A percentile compares a stretch with the other conserved stretches of the same genome.
phyloP scores from a whole-genome alignment of 176 grass and related monocot genomes.

The Aechmea fasciata region DNA sequence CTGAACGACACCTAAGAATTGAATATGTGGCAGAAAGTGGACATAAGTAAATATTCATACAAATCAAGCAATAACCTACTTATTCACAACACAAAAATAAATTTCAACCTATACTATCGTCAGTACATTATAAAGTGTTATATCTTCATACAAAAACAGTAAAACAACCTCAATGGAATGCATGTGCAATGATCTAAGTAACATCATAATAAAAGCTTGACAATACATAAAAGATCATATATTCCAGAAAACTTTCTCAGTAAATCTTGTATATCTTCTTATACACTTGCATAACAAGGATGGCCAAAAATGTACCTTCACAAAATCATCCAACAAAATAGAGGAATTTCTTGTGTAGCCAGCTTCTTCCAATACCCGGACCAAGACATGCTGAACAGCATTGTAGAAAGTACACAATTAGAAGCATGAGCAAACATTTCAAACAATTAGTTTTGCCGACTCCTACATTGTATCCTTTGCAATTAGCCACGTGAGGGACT shows the following conservation, averaged over 20 bases:
- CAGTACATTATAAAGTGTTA: too few relatives aligned
- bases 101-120: too few relatives aligned
- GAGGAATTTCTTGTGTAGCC: constrained; percentile 50
- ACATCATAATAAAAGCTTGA: background rate
- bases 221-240: background rate
- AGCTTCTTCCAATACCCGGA: constrained; percentile 62
- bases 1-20: too few relatives aligned
- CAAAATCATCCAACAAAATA: constrained; percentile 62
- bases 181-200: background rate
- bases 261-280: background rate
- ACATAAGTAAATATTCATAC: too few relatives aligned
- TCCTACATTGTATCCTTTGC: background rate
- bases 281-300: background rate
- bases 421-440: background rate
- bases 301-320: constrained; percentile 36
- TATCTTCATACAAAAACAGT: too few relatives aligned
- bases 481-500: too few relatives aligned
- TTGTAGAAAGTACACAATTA: constrained; percentile 1
- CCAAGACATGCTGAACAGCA: constrained; percentile 45
- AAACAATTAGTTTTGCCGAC: background rate
- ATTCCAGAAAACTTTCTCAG: background rate
- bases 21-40: too few relatives aligned
- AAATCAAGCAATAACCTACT: too few relatives aligned
- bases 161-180: background rate
- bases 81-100: too few relatives aligned